Evolutionary conservation across 2,329 filamentous ascomycete species (phyloP).

Genomic region (Fusarium phyllophilum): DNA sequence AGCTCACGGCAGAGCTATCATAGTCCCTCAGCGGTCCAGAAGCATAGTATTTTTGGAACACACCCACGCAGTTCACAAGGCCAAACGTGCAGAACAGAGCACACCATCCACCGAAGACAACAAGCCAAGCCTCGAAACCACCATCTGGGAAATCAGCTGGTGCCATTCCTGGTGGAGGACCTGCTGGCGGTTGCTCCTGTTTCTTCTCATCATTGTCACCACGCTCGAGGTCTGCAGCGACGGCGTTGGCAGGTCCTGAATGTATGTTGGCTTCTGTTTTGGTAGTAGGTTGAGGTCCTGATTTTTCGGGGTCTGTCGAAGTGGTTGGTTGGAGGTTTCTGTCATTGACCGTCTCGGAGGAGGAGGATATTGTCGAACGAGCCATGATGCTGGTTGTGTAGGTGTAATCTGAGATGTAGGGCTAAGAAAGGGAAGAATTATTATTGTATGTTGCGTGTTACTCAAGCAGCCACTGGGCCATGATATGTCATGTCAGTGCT

Average conservation of each 20-base stretch:
- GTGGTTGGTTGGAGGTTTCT: slow-evolving; percentile 14
- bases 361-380: slow-evolving; percentile 39
- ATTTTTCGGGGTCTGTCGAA: slow-evolving; percentile 20
- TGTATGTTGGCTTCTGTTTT: slow-evolving; percentile 28
- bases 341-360: slow-evolving; percentile 42
- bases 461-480: neutral
- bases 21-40: slow-evolving; percentile 58
- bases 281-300: slow-evolving; percentile 10
- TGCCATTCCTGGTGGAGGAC: slow-evolving; percentile 49
- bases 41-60: slow-evolving; percentile 70
- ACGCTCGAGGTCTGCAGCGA: slow-evolving; percentile 44
- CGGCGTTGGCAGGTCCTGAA: slow-evolving; percentile 46
- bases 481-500: neutral
- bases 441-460: neutral
- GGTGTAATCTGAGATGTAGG: neutral
- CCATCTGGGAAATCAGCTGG: slow-evolving; percentile 69
- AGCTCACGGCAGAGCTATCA: slow-evolving; percentile 63
- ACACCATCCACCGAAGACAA: slow-evolving; percentile 60
- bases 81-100: slow-evolving; percentile 58
- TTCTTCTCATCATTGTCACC: slow-evolving; percentile 23
- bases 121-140: slow-evolving; percentile 66
- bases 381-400: slow-evolving; percentile 28
- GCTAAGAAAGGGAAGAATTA: neutral
- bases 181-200: slow-evolving; percentile 24
- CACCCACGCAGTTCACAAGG: slow-evolving; percentile 58